Evolutionary conservation across 1,284 basidiomycete species (phyloP).

Genomic region (Sanghuangporus sanghuang): DNA sequence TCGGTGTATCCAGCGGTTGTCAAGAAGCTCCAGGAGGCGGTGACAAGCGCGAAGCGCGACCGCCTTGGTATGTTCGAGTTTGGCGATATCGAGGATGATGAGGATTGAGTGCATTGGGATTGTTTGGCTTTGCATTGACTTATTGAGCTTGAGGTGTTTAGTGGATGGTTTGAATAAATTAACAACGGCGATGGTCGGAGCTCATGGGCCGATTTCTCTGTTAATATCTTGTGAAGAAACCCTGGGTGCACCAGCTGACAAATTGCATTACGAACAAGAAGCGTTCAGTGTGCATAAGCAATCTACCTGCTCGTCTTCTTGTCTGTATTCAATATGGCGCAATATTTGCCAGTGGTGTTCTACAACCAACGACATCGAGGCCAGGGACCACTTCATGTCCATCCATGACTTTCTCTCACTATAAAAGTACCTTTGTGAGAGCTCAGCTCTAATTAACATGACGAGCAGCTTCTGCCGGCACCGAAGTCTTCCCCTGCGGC

Average conservation of each 20-base stretch:
- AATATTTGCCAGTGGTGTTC: too few relatives aligned
- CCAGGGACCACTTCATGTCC: too few relatives aligned
- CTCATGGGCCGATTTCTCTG: neutral
- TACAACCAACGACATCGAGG: too few relatives aligned
- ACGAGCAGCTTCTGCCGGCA: neutral
- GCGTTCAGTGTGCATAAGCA: too few relatives aligned
- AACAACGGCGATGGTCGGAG: neutral
- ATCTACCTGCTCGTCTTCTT: too few relatives aligned
- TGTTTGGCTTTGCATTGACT: neutral
- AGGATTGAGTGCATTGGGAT: constrained; percentile 20
- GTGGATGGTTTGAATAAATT: neutral
- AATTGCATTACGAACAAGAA: too few relatives aligned
- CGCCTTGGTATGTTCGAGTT: constrained; percentile 86
- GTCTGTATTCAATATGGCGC: too few relatives aligned
- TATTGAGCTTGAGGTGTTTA: neutral
- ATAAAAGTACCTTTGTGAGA: too few relatives aligned
- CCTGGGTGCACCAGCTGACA: neutral
- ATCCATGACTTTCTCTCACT: too few relatives aligned
- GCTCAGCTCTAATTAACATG: too few relatives aligned
- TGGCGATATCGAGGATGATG: constrained; percentile 77
- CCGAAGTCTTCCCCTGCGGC: neutral
- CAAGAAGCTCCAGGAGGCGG: constrained; percentile 60
- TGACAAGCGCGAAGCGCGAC: constrained; percentile 66
- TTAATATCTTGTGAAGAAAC: neutral
- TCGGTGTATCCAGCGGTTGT: constrained; percentile 64